A percentile compares a stretch with the other conserved stretches of the same genome.
Conservation (phyloP, 345 rosid species). For the Salix purpurea region DNA sequence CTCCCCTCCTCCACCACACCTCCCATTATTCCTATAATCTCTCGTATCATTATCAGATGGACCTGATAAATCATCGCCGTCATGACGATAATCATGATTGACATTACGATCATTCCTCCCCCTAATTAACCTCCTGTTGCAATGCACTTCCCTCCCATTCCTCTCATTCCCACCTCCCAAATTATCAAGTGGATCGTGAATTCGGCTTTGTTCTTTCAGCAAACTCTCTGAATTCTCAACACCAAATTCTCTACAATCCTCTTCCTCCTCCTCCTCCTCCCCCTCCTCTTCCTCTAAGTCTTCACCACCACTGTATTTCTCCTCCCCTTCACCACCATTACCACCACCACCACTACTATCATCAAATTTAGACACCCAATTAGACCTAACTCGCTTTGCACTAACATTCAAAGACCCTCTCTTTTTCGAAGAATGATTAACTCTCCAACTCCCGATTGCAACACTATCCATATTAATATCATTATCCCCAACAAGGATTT, state of each 20-base stretch:
- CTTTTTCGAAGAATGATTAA: slow-evolving; percentile 44
- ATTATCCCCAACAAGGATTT: slow-evolving; percentile 51
- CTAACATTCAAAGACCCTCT: slow-evolving; percentile 24
- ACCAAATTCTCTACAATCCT: slow-evolving; percentile 45
- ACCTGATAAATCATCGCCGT: slow-evolving; percentile 45
- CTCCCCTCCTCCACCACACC: slow-evolving; percentile 28
- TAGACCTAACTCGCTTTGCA: slow-evolving; percentile 56
- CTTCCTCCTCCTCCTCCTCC: slow-evolving; percentile 56
- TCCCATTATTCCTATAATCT: slow-evolving; percentile 33
- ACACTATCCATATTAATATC: slow-evolving; percentile 46
- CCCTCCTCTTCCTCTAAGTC: slow-evolving; percentile 23
- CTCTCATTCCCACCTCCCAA: slow-evolving; percentile 50
- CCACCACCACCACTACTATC: slow-evolving; percentile 33
- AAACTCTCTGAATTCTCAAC: slow-evolving; percentile 69
- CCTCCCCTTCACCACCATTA: slow-evolving; percentile 36
- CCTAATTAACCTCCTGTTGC: slow-evolving; percentile 24
- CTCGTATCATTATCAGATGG: slow-evolving; percentile 52
- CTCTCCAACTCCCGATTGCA: slow-evolving; percentile 68
- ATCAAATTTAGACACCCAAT: slow-evolving; percentile 55
- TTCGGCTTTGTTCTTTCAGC: slow-evolving; percentile 52
- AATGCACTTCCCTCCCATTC: slow-evolving; percentile 35
- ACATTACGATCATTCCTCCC: slow-evolving; percentile 14
- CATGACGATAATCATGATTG: slow-evolving; percentile 19
- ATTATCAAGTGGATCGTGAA: slow-evolving; percentile 47
- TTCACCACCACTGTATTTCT: slow-evolving; percentile 49